phyloP scores from a whole-genome alignment of 306 rosid species.

The Cucurbita moschata region DNA sequence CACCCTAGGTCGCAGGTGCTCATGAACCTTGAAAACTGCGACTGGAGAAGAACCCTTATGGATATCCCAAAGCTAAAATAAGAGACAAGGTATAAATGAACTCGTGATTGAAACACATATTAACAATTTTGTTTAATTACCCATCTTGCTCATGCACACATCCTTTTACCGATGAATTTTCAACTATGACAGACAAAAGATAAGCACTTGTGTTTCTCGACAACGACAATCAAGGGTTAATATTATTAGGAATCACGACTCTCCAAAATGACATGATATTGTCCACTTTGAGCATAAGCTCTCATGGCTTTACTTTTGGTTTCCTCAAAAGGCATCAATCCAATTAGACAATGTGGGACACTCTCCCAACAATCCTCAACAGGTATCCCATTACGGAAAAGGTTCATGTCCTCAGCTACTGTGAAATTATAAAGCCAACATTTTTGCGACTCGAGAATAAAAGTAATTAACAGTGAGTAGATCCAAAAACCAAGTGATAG shows the following conservation, averaged over 20 bases:
- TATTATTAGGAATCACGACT: too few species aligned
- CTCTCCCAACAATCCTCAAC: too few species aligned
- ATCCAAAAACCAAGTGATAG: neutral
- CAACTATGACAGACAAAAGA: neutral
- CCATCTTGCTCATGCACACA: neutral
- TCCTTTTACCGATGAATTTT: neutral
- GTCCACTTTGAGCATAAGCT: too few species aligned
- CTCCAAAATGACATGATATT: too few species aligned
- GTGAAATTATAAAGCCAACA: neutral
- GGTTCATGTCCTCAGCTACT: neutral
- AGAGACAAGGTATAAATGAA: neutral
- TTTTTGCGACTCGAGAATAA: neutral
- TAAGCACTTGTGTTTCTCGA: neutral
- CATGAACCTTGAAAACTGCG: conserved; percentile 42
- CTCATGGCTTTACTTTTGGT: too few species aligned
- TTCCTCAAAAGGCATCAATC: too few species aligned
- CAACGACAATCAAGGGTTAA: neutral
- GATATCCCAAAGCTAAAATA: conserved; percentile 55
- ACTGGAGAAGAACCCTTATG: conserved; percentile 56
- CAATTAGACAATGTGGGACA: too few species aligned
- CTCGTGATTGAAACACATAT: conserved; percentile 1
- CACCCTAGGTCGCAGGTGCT: conserved; percentile 53
- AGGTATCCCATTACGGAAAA: neutral
- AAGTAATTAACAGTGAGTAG: neutral
- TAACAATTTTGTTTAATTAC: neutral